Percentiles rank a stretch among this genome's conserved stretches.
Conservation (phyloP, 1,284 basidiomycete species). For the Boletus putidus region DNA sequence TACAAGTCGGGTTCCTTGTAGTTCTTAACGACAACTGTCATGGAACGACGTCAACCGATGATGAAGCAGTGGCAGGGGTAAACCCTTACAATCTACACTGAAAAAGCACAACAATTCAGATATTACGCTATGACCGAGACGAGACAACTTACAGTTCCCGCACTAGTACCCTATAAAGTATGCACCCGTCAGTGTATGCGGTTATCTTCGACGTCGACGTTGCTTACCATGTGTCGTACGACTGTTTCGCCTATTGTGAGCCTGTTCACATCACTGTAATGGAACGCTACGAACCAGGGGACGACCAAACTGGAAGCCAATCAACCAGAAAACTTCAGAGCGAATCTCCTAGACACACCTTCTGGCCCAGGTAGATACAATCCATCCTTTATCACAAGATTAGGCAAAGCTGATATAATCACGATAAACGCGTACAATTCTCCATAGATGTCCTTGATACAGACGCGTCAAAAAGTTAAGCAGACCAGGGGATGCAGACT, state of each 20-base stretch:
- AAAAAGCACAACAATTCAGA: neutral
- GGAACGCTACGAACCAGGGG: slow-evolving; percentile 44
- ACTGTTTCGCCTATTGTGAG: slow-evolving; percentile 37
- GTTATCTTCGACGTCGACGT: neutral
- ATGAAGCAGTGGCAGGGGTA: neutral
- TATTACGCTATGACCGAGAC: neutral
- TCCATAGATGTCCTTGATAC: slow-evolving; percentile 82
- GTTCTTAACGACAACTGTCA: slow-evolving; percentile 64
- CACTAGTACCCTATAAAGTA: slow-evolving; percentile 60
- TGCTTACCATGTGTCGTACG: slow-evolving; percentile 57
- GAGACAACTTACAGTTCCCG: slow-evolving; percentile 63
- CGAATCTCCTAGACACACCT: slow-evolving; percentile 48
- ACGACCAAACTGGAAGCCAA: slow-evolving; percentile 43
- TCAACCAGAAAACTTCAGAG: neutral
- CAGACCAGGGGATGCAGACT: slow-evolving; percentile 25
- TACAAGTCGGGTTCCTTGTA: slow-evolving; percentile 72
- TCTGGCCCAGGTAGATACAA: slow-evolving; percentile 92
- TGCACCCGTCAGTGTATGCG: slow-evolving; percentile 2
- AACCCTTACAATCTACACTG: slow-evolving; percentile 66
- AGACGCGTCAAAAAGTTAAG: neutral
- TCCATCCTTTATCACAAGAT: slow-evolving; percentile 64
- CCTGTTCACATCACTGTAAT: neutral
- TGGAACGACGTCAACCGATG: slow-evolving; percentile 7
- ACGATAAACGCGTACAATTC: slow-evolving; percentile 57
- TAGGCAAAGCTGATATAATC: neutral